phyloP scores from a whole-genome alignment of 1,139 yeast genomes.

The Candida gigantensis region DNA sequence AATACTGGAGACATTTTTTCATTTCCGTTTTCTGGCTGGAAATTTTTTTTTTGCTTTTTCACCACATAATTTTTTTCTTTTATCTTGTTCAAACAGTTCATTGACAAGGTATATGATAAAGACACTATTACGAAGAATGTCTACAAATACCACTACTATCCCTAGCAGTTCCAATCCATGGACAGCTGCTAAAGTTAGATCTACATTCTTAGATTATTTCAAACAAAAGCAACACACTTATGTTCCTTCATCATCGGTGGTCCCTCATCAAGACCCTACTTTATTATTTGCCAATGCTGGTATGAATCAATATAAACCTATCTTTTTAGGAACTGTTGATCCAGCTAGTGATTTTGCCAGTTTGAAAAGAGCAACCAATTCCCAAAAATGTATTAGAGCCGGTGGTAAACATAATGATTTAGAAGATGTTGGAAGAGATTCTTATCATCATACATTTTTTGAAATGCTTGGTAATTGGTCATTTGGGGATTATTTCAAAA shows the following conservation, averaged over 20 bases:
- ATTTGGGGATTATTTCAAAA: slow-evolving; percentile 96
- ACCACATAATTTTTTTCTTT: no score
- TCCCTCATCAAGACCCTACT: slow-evolving; percentile 98
- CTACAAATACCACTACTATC: slow-evolving; percentile 2
- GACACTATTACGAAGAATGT: slow-evolving; percentile 7
- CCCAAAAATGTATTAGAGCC: slow-evolving; percentile 98
- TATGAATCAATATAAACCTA: slow-evolving; percentile 98
- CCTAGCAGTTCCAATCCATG: slow-evolving; percentile 27
- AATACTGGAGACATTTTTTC: no score
- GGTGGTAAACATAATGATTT: slow-evolving; percentile 99
- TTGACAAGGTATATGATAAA: slow-evolving; percentile 7
- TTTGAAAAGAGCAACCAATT: slow-evolving; percentile 87
- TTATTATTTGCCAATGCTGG: slow-evolving; percentile 96
- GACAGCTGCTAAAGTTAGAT: slow-evolving; percentile 79
- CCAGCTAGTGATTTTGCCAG: slow-evolving; percentile 85
- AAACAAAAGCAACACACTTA: slow-evolving; percentile 67
- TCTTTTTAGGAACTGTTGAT: slow-evolving; percentile 94
- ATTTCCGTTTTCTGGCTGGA: no score
- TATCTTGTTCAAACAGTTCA: no score
- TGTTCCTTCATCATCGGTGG: slow-evolving; percentile 91
- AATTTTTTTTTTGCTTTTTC: slow-evolving; percentile 1
- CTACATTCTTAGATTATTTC: slow-evolving; percentile 83
- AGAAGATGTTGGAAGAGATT: slow-evolving; percentile 97
- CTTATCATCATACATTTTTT: slow-evolving; percentile 96
- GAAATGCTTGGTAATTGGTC: slow-evolving; percentile 99